phyloP scores from a whole-genome alignment of 352 stramenopile species.

The Phytophthora lateralis region DNA sequence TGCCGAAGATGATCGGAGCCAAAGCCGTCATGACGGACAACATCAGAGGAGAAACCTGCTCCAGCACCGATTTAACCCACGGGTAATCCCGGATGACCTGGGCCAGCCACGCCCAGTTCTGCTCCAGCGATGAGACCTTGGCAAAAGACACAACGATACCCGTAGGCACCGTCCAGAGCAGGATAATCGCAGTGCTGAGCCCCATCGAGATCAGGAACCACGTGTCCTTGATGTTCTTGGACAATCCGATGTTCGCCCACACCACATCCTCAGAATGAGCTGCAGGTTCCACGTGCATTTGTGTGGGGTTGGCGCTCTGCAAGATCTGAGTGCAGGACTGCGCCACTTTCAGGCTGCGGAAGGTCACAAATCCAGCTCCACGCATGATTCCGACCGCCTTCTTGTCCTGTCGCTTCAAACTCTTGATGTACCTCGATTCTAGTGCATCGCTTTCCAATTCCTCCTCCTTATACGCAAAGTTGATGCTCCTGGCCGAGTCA shows the following conservation, averaged over 20 bases:
- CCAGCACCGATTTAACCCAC: slow-evolving; percentile 75
- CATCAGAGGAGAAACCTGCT: slow-evolving; percentile 81
- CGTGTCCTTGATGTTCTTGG: slow-evolving; percentile 71
- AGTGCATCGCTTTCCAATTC: slow-evolving; percentile 33
- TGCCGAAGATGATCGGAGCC: slow-evolving; percentile 84
- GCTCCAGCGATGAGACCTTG: slow-evolving; percentile 63
- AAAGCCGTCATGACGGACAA: slow-evolving; percentile 80
- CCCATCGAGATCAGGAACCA: slow-evolving; percentile 72
- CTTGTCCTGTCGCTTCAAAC: slow-evolving; percentile 47
- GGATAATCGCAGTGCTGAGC: slow-evolving; percentile 69
- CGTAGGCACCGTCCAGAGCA: slow-evolving; percentile 87
- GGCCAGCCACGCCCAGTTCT: slow-evolving; percentile 53
- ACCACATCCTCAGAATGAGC: slow-evolving; percentile 72
- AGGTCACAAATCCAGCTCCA: slow-evolving; percentile 78
- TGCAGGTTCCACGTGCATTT: slow-evolving; percentile 75
- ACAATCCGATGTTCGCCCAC: slow-evolving; percentile 84
- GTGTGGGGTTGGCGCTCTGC: slow-evolving; percentile 69
- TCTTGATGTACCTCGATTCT: slow-evolving; percentile 70
- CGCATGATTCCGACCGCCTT: slow-evolving; percentile 69
- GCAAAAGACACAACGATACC: slow-evolving; percentile 77
- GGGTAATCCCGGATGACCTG: slow-evolving; percentile 54
- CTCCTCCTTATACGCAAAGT: slow-evolving; percentile 44
- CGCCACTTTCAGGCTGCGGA: slow-evolving; percentile 71
- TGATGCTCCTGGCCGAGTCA: slow-evolving; percentile 32
- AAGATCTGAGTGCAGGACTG: slow-evolving; percentile 84